Evolutionary conservation across 169 alveolate genomes (phyloP).

Genomic region (Eimeria acervulina): DNA sequence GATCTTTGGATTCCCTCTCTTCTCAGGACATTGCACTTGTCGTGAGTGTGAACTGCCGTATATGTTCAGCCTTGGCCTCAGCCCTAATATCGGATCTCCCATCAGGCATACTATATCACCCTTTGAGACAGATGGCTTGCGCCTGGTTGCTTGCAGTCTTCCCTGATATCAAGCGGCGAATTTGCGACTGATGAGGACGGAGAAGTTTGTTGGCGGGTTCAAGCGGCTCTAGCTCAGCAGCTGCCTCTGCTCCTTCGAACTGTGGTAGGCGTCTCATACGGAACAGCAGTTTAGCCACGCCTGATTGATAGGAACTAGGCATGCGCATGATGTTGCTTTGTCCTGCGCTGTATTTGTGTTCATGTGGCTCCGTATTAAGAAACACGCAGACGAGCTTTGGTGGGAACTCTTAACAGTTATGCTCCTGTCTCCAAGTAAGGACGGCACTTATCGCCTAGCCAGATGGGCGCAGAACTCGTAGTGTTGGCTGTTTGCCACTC

Average conservation of each 20-base stretch:
- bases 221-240: constrained; percentile 76
- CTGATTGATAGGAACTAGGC: not conserved
- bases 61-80: not conserved
- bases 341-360: constrained; percentile 8
- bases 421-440: constrained; percentile 60
- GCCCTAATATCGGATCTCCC: not conserved
- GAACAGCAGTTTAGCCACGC: not conserved
- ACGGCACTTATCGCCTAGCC: not conserved
- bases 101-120: not conserved
- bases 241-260: constrained; percentile 56
- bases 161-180: constrained; percentile 7
- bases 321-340: not conserved
- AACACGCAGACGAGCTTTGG: constrained; percentile 28
- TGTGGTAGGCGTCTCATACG: not conserved
- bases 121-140: not conserved
- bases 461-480: not conserved
- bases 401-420: constrained; percentile 30
- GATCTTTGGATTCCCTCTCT: constrained; percentile 28
- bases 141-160: constrained; percentile 27
- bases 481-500: not conserved
- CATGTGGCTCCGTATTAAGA: not conserved
- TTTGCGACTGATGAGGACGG: constrained; percentile 68
- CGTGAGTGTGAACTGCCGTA: constrained; percentile 30
- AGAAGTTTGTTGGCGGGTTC: constrained; percentile 74
- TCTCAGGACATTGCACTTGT: not conserved